Conservation (phyloP, 768 basidiomycete species). For the Leucocoprinus birnbaumii region DNA sequence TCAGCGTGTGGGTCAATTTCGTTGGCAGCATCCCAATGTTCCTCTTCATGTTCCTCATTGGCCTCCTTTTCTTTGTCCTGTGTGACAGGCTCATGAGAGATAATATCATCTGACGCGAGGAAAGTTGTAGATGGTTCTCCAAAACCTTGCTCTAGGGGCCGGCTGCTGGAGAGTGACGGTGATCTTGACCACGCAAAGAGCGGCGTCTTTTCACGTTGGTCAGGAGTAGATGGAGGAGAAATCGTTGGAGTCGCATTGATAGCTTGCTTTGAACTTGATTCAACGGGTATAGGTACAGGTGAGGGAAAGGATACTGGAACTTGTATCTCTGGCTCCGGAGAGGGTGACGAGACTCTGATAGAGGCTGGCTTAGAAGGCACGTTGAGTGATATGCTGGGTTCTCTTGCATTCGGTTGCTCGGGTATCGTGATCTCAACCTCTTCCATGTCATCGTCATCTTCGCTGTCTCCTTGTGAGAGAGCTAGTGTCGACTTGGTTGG, state of each 20-base stretch:
- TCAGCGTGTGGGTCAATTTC: constrained; percentile 81
- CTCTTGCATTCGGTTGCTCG: neutral
- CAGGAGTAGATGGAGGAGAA: constrained; percentile 8
- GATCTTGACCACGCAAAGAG: constrained; percentile 8
- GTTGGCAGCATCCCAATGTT: constrained; percentile 77
- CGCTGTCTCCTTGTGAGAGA: neutral
- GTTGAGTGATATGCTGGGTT: neutral
- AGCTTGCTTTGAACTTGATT: neutral
- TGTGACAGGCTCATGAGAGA: constrained; percentile 1
- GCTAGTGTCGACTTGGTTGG: neutral
- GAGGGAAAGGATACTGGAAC: neutral
- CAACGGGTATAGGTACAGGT: neutral
- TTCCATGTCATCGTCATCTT: constrained; percentile 41
- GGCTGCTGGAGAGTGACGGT: neutral
- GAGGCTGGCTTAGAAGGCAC: neutral
- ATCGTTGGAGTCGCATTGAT: constrained; percentile 16
- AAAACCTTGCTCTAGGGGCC: neutral
- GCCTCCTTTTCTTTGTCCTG: neutral
- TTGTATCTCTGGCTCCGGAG: neutral
- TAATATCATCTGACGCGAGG: neutral
- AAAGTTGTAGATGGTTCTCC: neutral
- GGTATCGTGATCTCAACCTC: constrained; percentile 22
- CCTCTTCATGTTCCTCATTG: constrained; percentile 16
- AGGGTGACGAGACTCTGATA: neutral
- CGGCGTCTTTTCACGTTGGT: neutral